Percentiles rank a stretch among this genome's conserved stretches.
phyloP scores from a whole-genome alignment of 1,284 basidiomycete species.

The Meira miltonrushii region DNA sequence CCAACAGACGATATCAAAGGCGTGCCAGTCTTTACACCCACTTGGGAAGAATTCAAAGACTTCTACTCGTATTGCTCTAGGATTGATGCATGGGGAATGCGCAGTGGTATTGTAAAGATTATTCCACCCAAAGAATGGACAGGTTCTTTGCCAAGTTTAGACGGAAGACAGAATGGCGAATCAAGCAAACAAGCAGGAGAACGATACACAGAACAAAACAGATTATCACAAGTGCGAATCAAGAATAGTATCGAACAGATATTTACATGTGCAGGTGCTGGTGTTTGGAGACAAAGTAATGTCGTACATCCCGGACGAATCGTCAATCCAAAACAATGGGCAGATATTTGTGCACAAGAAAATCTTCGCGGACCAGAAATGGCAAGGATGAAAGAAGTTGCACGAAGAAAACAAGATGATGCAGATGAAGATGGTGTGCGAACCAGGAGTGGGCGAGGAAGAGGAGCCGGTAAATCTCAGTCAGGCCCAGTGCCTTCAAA shows the following conservation, averaged over 20 bases:
- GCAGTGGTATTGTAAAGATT: slow-evolving; percentile 48
- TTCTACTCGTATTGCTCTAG: slow-evolving; percentile 47
- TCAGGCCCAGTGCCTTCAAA: slow-evolving; percentile 4
- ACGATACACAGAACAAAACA: slow-evolving; percentile 6
- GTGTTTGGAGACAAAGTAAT: slow-evolving; percentile 50
- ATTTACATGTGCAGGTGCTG: slow-evolving; percentile 37
- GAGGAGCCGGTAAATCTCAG: background rate
- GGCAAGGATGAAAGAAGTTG: slow-evolving; percentile 42
- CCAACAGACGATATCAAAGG: slow-evolving; percentile 21
- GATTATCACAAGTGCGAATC: slow-evolving; percentile 32
- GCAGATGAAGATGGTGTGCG: slow-evolving; percentile 37
- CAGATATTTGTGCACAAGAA: slow-evolving; percentile 32
- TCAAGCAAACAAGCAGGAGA: background rate
- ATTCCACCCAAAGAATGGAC: slow-evolving; percentile 46
- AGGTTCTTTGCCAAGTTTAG: slow-evolving; percentile 37
- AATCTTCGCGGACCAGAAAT: slow-evolving; percentile 45
- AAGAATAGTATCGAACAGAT: slow-evolving; percentile 49
- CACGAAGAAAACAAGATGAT: slow-evolving; percentile 15
- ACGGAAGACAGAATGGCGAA: slow-evolving; percentile 12
- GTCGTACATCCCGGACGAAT: slow-evolving; percentile 42
- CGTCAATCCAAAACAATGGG: slow-evolving; percentile 50
- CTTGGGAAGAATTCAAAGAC: slow-evolving; percentile 48
- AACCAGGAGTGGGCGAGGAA: slow-evolving; percentile 29
- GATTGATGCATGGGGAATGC: slow-evolving; percentile 50
- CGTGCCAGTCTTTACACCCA: slow-evolving; percentile 50